These are phyloP conservation scores for Penicillium cinerascens DNA, from an alignment of 495 filamentous ascomycete genomes.

Conservation along the genomic window DNA sequence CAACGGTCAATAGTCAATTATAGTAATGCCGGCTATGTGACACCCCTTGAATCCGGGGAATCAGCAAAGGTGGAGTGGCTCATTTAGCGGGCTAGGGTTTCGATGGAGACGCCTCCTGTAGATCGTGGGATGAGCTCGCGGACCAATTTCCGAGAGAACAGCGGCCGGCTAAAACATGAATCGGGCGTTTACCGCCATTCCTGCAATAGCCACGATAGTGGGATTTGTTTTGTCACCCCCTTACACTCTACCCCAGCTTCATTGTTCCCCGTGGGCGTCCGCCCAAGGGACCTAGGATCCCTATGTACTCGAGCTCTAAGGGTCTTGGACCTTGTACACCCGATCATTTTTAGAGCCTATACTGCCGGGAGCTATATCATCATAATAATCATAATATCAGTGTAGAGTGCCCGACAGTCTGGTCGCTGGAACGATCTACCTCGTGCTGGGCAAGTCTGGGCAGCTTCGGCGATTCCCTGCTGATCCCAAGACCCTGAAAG, in stretches of 20 bases:
- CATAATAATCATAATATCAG: too few species aligned
- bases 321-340: neutral
- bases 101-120: neutral
- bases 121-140: neutral
- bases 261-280: neutral
- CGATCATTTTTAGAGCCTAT: too few species aligned
- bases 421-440: constrained; percentile 3
- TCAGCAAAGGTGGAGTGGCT: neutral
- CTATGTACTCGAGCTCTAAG: neutral
- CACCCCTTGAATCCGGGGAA: constrained; percentile 4
- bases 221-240: neutral
- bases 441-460: neutral
- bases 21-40: neutral
- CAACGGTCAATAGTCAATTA: neutral
- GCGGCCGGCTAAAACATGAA: constrained; percentile 1
- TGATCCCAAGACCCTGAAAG: neutral
- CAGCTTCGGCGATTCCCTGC: neutral
- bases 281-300: neutral
- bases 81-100: neutral
- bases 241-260: neutral
- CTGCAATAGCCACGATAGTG: neutral
- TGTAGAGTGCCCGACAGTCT: constrained; percentile 7
- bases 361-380: too few species aligned
- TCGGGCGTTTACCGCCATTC: neutral
- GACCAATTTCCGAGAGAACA: neutral